Conservation (phyloP, 164 flowering plant genomes). For the Warburgia ugandensis region DNA sequence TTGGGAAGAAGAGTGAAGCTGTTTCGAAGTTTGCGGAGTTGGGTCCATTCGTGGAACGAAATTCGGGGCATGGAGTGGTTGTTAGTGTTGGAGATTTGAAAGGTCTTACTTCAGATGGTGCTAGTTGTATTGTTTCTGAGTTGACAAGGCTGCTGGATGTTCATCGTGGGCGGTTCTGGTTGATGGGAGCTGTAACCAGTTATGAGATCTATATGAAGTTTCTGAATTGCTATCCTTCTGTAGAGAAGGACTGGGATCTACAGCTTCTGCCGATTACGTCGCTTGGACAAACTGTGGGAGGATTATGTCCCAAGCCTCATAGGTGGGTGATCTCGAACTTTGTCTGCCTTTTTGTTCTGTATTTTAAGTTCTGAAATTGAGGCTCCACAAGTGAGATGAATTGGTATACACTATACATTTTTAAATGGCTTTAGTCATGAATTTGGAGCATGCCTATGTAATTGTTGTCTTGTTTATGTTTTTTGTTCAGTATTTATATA, state of each 20-base stretch:
- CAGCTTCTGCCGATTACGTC: conserved; percentile 74
- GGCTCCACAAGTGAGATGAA: too few species aligned
- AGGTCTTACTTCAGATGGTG: conserved; percentile 29
- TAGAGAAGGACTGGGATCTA: conserved; percentile 83
- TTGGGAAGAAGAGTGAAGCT: too few species aligned
- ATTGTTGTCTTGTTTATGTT: too few species aligned
- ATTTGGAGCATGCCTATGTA: too few species aligned
- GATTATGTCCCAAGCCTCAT: conserved; percentile 39
- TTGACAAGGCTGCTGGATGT: conserved; percentile 41
- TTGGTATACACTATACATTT: too few species aligned
- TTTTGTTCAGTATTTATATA: too few species aligned
- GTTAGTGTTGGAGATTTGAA: conserved; percentile 69
- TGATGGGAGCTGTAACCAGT: conserved; percentile 50
- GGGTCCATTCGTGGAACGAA: too few species aligned
- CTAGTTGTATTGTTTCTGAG: conserved; percentile 30
- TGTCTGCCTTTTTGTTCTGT: neutral
- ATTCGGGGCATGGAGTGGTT: conserved; percentile 56
- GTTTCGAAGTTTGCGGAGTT: conserved; percentile 54
- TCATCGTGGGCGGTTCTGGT: conserved; percentile 51
- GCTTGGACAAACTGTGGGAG: conserved; percentile 33
- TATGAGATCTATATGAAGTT: conserved; percentile 66
- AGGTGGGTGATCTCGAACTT: conserved; percentile 28
- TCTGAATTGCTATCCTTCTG: conserved; percentile 45
- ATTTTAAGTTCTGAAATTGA: too few species aligned
- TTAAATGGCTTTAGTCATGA: too few species aligned